phyloP scores from a whole-genome alignment of 805 yeast genomes.

The Dipodascopsis uninucleata region DNA sequence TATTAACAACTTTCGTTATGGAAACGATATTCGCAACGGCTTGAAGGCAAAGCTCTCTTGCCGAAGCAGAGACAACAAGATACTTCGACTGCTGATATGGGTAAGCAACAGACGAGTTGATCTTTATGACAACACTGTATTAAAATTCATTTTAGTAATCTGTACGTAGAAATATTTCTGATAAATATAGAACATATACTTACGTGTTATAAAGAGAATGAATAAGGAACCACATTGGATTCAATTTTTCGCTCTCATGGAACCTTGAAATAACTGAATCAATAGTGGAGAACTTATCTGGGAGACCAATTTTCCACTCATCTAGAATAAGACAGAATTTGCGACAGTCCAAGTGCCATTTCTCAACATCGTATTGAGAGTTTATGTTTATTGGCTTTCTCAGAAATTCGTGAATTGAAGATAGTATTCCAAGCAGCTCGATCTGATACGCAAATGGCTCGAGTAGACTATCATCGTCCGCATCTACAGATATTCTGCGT shows the following conservation, averaged over 20 bases:
- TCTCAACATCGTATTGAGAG: constrained; percentile 28
- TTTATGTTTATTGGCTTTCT: constrained; percentile 29
- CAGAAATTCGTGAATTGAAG: constrained; percentile 31
- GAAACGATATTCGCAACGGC: constrained; percentile 26
- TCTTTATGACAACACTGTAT: constrained; percentile 25
- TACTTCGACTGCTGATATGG: constrained; percentile 28
- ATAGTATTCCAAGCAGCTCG: constrained; percentile 26
- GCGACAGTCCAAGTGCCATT: constrained; percentile 31
- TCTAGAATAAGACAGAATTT: constrained; percentile 27
- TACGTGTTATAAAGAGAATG: constrained; percentile 30
- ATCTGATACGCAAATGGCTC: constrained; percentile 27
- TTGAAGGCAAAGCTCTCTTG: constrained; percentile 26
- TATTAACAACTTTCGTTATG: constrained; percentile 22
- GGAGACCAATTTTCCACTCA: constrained; percentile 28
- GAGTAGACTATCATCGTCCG: not conserved
- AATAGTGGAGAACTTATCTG: constrained; percentile 11
- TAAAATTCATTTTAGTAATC: not conserved
- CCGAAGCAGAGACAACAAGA: constrained; percentile 28
- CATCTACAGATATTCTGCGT: no score
- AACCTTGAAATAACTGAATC: constrained; percentile 7
- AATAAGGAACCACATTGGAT: constrained; percentile 26
- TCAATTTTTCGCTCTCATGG: constrained; percentile 3
- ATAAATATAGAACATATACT: no score
- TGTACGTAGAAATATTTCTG: not conserved
- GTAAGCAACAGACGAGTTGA: constrained; percentile 32